These are phyloP conservation scores for Kodamaea jinghongensis DNA, from an alignment of 805 yeast genomes.

Conservation along the genomic window DNA sequence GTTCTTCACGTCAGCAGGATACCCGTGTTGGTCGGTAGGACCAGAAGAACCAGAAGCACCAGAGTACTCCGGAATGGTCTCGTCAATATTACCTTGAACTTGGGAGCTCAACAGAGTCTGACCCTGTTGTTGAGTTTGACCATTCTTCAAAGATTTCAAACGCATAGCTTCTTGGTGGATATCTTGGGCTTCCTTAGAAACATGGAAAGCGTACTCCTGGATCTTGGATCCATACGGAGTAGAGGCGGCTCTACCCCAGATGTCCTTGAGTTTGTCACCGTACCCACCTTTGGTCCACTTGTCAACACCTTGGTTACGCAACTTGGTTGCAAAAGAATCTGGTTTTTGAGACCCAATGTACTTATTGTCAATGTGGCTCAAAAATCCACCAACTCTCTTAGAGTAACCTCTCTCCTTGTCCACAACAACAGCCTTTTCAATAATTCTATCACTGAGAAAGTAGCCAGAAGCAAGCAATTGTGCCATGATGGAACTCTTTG, in stretches of 20 bases:
- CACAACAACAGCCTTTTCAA: slow-evolving; percentile 57
- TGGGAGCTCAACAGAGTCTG: too few relatives aligned
- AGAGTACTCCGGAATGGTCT: too few relatives aligned
- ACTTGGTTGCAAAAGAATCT: slow-evolving; percentile 36
- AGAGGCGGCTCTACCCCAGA: slow-evolving; percentile 46
- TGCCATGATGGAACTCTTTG: slow-evolving; percentile 71
- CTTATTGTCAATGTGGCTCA: slow-evolving; percentile 54
- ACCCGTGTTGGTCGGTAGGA: too few relatives aligned
- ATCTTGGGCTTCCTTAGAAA: slow-evolving; percentile 54
- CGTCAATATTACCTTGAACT: too few relatives aligned
- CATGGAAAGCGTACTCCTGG: slow-evolving; percentile 56
- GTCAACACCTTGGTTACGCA: slow-evolving; percentile 27
- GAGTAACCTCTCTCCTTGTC: slow-evolving; percentile 66
- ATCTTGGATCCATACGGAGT: slow-evolving; percentile 56
- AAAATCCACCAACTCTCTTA: slow-evolving; percentile 53
- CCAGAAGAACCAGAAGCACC: too few relatives aligned
- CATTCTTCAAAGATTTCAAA: slow-evolving; percentile 57
- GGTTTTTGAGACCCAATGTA: slow-evolving; percentile 58
- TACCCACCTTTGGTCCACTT: slow-evolving; percentile 29
- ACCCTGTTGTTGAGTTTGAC: slow-evolving; percentile 9
- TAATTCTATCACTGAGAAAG: slow-evolving; percentile 56
- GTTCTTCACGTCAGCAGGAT: too few relatives aligned
- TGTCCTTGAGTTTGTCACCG: slow-evolving; percentile 37
- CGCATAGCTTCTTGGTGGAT: slow-evolving; percentile 75
- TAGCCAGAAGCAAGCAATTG: slow-evolving; percentile 77